Evolutionary conservation across 257 asterid species (phyloP).

Genomic region (Solanum chaucha): DNA sequence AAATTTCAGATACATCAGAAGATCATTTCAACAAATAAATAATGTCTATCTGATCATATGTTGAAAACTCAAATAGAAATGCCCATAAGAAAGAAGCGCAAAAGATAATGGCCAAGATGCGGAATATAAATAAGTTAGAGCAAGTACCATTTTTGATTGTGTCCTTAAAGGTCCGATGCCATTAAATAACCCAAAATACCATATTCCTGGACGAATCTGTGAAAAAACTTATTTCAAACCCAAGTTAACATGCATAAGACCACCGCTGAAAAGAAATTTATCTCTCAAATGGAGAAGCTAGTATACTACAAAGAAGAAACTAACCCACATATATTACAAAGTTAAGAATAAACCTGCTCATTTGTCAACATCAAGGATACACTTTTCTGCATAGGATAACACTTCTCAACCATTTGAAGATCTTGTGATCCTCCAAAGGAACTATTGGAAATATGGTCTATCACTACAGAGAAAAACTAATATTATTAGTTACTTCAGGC

Average conservation of each 20-base stretch:
- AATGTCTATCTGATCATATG: background rate
- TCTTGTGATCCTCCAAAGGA: conserved; percentile 50
- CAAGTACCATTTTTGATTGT: conserved; percentile 85
- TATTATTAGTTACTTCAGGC: conserved; percentile 3
- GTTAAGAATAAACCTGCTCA: conserved; percentile 58
- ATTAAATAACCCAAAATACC: conserved; percentile 88
- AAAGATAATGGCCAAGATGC: background rate
- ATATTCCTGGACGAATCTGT: conserved; percentile 84
- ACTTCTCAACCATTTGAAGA: conserved; percentile 64
- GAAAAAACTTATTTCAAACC: conserved; percentile 3
- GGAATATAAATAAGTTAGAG: background rate
- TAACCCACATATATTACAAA: background rate
- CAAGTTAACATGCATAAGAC: background rate
- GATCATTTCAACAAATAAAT: background rate
- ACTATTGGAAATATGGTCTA: conserved; percentile 36
- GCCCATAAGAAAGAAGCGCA: background rate
- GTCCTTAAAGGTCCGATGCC: conserved; percentile 89
- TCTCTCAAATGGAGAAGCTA: background rate
- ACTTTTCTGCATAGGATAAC: conserved; percentile 86
- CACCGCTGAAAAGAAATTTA: background rate
- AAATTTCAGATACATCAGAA: background rate
- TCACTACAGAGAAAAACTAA: conserved; percentile 34
- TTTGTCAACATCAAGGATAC: conserved; percentile 50
- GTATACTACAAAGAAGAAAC: background rate
- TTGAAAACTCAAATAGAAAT: background rate